Base-by-base conservation (phyloP, 352 stramenopile genomes). In the Globisporangium rhizosaccharum region DNA sequence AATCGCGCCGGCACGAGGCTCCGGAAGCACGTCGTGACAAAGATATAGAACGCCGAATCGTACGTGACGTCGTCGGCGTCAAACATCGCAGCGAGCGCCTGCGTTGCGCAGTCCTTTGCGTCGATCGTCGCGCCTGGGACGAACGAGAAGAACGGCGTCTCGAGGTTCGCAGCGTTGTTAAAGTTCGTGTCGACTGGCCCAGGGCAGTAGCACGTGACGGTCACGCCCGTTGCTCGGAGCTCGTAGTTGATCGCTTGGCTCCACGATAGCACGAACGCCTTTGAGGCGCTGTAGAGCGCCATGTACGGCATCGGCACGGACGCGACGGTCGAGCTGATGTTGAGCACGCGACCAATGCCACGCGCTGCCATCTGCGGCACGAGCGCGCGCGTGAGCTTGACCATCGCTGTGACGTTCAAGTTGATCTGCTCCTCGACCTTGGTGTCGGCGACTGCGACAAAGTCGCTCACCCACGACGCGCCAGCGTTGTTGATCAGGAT, bases 401-500 rank as follows among this genome's bases (percentile, higher is more conserved):
- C 68, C 54, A 82, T 73, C 3, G 78, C 73, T 14, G 75, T 72
- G 51, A 92, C 73, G 53, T 95, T 88, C 10, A 93, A 67, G 7
- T 71, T 74, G 61, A 96, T 73, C 51, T 94, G 62, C 5, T 73
- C 64, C 56, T 88, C 73, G n/a, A 94, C 59, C 41, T 81, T 52
- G 33, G 68, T 63, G 15, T 61, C 47, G 11, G 67, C 68, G 5
- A 84, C 48, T 50, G 76, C 55, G 1, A 67, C 62, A 53, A 94
- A 90, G 47, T 68, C 59, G 26, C 77, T 72, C 14, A 61, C 67
- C 9, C 79, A 33, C 30, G 73, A 72, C 0, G 70, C 65, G 5
- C 82, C 78, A 2, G 79, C 87, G 55, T 92, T 94, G 68, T 96
- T 96, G 44, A 96, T 66, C 7, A 96, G 73, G 42, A 96, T 86